Percentiles rank a stretch among this genome's conserved stretches.
phyloP scores from a whole-genome alignment of 306 rosid genomes.

The Sicyos edulis region DNA sequence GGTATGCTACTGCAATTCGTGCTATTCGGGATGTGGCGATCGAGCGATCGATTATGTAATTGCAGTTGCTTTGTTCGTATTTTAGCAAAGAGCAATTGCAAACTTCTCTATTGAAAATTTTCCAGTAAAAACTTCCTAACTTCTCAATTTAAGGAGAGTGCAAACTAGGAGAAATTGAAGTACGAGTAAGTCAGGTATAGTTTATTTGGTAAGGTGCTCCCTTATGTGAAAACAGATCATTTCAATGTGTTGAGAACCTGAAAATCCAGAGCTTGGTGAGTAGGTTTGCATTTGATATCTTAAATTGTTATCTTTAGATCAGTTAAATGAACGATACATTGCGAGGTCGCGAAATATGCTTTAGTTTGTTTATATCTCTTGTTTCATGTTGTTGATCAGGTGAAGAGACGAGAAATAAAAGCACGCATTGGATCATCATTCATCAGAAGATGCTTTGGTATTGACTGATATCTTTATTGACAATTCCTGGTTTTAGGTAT shows the following conservation, averaged over 20 bases:
- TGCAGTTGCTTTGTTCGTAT: slow-evolving; percentile 57
- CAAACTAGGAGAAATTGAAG: slow-evolving; percentile 37
- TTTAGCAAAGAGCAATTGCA: slow-evolving; percentile 49
- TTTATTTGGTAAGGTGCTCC: not conserved
- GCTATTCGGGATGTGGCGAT: slow-evolving; percentile 75
- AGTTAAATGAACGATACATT: not conserved
- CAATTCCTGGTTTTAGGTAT: slow-evolving; percentile 36
- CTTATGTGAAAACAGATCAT: slow-evolving; percentile 37
- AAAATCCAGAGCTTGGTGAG: slow-evolving; percentile 53
- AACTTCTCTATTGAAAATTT: slow-evolving; percentile 40
- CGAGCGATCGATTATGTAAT: slow-evolving; percentile 49
- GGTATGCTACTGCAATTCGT: slow-evolving; percentile 54
- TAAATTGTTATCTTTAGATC: not conserved
- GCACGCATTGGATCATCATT: slow-evolving; percentile 1
- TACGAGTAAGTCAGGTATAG: slow-evolving; percentile 47
- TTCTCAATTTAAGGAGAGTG: slow-evolving; percentile 35
- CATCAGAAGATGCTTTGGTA: not conserved
- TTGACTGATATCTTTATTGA: slow-evolving; percentile 16
- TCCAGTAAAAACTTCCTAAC: slow-evolving; percentile 47
- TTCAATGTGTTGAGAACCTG: slow-evolving; percentile 44
- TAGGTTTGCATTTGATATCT: slow-evolving; percentile 23
- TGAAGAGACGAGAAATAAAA: not conserved
- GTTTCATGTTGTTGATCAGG: not conserved
- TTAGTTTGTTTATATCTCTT: not conserved
- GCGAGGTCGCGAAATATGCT: too few species aligned